These are phyloP conservation scores for Danielia reshetovae DNA, from an alignment of 805 yeast species.

Conservation along the genomic window DNA sequence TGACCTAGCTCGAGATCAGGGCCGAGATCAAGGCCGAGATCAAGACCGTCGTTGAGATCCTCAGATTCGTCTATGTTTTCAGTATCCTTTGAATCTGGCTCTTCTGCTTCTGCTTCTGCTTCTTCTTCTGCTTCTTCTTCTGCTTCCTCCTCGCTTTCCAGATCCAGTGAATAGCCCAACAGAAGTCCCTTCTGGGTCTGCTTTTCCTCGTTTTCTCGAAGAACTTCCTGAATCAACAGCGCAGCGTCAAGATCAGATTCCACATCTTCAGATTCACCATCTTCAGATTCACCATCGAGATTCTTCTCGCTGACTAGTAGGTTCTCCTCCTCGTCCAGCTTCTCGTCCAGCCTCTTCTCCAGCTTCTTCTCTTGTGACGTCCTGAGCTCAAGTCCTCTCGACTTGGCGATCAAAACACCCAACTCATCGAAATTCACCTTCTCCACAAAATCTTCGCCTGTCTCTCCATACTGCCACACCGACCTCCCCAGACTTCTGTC, in stretches of 20 bases:
- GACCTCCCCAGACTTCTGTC: constrained; percentile 17
- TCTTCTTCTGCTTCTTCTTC: not conserved
- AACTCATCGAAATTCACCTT: constrained; percentile 28
- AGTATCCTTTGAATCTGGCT: not conserved
- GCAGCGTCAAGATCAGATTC: not conserved
- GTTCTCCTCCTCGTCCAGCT: not conserved
- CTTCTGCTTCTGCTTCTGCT: constrained; percentile 1
- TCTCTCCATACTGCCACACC: constrained; percentile 33
- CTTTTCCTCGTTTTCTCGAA: not conserved
- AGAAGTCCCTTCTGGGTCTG: not conserved
- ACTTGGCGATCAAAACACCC: constrained; percentile 25
- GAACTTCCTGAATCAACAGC: not conserved
- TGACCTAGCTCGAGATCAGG: constrained; percentile 1
- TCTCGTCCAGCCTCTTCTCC: not conserved
- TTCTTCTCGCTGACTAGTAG: not conserved
- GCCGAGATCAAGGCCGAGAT: constrained; percentile 15
- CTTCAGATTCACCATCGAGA: constrained; percentile 1
- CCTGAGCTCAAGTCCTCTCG: constrained; percentile 16
- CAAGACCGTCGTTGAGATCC: constrained; percentile 1
- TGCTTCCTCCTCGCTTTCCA: not conserved
- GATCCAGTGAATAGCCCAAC: not conserved
- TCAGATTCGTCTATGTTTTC: not conserved
- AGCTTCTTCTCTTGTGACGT: not conserved
- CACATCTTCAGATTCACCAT: not conserved
- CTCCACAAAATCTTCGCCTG: constrained; percentile 15